Conservation (phyloP, 176 grass and related monocot genomes). For the Oryza rufipogon region DNA sequence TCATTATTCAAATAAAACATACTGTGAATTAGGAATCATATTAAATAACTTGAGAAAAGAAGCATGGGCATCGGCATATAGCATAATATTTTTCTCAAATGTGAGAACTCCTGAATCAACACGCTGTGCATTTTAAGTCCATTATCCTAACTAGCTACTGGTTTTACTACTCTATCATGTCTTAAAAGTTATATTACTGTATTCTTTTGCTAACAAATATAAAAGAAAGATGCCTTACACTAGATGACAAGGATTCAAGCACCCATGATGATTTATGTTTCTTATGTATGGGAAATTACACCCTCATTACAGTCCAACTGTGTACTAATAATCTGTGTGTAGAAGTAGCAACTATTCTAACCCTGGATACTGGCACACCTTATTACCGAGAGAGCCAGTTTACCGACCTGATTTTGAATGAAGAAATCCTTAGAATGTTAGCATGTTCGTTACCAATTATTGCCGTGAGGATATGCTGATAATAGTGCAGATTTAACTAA, state of each 20-base stretch:
- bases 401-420: background rate
- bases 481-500: constrained; percentile 11
- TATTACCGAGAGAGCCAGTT: background rate
- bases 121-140: background rate
- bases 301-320: background rate
- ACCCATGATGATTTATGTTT: background rate
- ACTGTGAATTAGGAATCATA: constrained; percentile 43
- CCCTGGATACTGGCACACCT: background rate
- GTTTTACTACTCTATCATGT: background rate
- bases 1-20: constrained; percentile 63
- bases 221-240: background rate
- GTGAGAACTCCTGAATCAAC: background rate
- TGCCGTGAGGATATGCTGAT: background rate
- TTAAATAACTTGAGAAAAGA: constrained; percentile 11
- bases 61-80: constrained; percentile 31
- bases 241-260: background rate
- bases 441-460: background rate
- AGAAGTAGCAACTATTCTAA: constrained; percentile 7
- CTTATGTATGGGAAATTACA: no score
- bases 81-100: constrained; percentile 28
- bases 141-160: background rate
- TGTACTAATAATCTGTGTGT: background rate
- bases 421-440: background rate
- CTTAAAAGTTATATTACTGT: constrained; percentile 6
- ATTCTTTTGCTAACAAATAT: constrained; percentile 10